Evolutionary conservation across 2,329 filamentous ascomycete genomes (phyloP), one percentile per base, ranked within the genome.

Genomic region (Nigrospora sphaerica): DNA sequence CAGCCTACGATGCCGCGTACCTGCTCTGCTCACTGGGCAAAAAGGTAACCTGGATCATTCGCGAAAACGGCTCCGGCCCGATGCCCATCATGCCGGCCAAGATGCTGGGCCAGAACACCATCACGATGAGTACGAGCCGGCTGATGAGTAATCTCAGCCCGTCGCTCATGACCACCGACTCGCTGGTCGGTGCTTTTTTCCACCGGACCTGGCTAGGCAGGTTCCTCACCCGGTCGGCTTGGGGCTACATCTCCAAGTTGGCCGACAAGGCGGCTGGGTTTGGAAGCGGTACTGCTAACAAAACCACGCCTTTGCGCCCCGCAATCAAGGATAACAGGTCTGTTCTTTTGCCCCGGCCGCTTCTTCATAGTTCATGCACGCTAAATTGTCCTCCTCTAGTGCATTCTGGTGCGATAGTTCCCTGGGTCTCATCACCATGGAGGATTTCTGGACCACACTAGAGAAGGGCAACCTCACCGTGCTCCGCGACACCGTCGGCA

Each of bases 21-120:
- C 43, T 44, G 13, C 47, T 52, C 14, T 33, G 31, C 18, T 44
- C 45, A 9, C 23, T 50, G 18, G 47, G 50, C 23, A 52, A 52
- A 32, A 47, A 49, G 33, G 47, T 52, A 17, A 52, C 50, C 2
- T 52, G 50, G 44, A 39, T 52, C 32, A 52, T 52, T 17, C 50
- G 50, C 18, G 16, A 28, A 6, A 28, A 52, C 17, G 47, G 50
- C 6, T 43, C 47, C 5, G 50, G 50, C 14, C 50, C 50, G 14
- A 45, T 52, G 47, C 39, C 50, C 14, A 52, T 52, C 18, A 45
- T 52, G 45, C 50, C 50, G 6, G 28, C 28, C 40, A 35, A 46
- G 32, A 18, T 52, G 12, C 31, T 52, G 9, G 47, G 42, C 10
- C 10, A 14, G 32, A 49, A 46, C 47, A 37, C 43, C 12, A 49